These are phyloP conservation scores for Teratosphaeria gauchensis DNA, from an alignment of 2,329 filamentous ascomycete genomes.

Conservation along the genomic window DNA sequence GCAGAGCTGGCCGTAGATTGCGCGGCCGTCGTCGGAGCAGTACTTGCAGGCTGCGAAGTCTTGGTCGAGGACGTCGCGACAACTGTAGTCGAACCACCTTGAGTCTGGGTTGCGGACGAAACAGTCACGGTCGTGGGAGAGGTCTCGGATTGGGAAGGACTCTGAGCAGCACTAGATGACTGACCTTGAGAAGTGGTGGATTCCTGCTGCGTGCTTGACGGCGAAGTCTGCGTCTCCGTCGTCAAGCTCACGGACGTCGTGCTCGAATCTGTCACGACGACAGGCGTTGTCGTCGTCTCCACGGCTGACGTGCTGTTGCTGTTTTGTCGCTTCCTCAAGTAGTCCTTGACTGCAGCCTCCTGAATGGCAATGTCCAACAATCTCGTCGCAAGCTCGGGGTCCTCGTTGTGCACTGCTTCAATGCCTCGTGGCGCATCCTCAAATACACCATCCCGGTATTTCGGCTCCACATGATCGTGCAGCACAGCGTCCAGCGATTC, in stretches of 20 bases:
- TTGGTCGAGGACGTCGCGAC: conserved; percentile 1
- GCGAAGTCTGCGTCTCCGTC: conserved; percentile 10
- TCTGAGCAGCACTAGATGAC: conserved; percentile 8
- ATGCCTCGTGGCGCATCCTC: conserved; percentile 54
- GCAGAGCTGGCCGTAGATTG: not conserved
- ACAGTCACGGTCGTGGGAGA: conserved; percentile 1
- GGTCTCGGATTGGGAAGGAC: not conserved
- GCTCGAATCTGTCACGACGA: conserved; percentile 16
- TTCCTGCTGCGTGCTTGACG: not conserved
- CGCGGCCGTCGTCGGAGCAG: not conserved
- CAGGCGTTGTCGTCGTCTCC: conserved; percentile 12
- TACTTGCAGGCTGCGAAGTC: not conserved
- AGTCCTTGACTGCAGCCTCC: conserved; percentile 24
- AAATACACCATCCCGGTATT: conserved; percentile 61
- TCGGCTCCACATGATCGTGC: conserved; percentile 51
- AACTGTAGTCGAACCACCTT: conserved; percentile 1
- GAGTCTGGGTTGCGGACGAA: conserved; percentile 4
- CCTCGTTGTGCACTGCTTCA: conserved; percentile 51
- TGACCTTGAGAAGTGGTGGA: conserved; percentile 9
- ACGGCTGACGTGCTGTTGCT: conserved; percentile 8
- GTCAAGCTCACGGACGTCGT: conserved; percentile 17
- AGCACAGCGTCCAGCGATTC: conserved; percentile 57
- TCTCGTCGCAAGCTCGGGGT: conserved; percentile 53
- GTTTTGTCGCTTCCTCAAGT: conserved; percentile 34
- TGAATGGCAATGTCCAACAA: conserved; percentile 54